These are phyloP conservation scores for Skeletonema potamos DNA, from an alignment of 108 stramenopile species.

Conservation along the genomic window DNA sequence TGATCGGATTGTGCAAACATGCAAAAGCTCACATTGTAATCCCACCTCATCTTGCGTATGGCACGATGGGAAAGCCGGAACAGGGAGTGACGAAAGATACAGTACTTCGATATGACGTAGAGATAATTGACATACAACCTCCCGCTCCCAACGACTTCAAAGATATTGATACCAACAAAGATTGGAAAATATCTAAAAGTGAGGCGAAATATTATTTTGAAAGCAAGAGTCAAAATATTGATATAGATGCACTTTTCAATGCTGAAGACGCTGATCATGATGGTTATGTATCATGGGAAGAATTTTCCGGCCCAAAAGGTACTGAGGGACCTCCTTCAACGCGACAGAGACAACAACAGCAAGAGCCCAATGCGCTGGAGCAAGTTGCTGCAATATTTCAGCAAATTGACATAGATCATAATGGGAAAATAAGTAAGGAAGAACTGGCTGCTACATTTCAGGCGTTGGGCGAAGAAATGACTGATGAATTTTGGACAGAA, in stretches of 20 bases:
- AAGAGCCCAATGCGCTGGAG: neutral
- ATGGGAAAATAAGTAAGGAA: conserved; percentile 22
- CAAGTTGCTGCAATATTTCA: conserved; percentile 3
- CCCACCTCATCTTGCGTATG: conserved; percentile 31
- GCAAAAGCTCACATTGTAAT: conserved; percentile 20
- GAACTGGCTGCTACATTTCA: conserved; percentile 14
- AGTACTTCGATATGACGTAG: conserved; percentile 22
- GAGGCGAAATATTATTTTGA: conserved; percentile 36
- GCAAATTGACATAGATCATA: conserved; percentile 13
- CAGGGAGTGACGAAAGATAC: conserved; percentile 17
- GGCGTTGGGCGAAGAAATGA: conserved; percentile 17
- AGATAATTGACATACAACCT: conserved; percentile 25
- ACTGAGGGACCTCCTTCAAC: conserved; percentile 18
- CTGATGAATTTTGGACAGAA: conserved; percentile 26
- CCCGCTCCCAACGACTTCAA: conserved; percentile 43
- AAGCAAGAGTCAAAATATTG: conserved; percentile 2
- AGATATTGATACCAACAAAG: conserved; percentile 35
- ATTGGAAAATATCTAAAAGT: conserved; percentile 25
- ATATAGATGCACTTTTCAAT: conserved; percentile 22
- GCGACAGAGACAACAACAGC: conserved; percentile 3
- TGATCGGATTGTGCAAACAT: conserved; percentile 32
- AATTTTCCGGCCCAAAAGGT: conserved; percentile 39
- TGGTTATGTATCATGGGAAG: conserved; percentile 45
- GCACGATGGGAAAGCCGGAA: conserved; percentile 9
- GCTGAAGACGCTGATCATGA: conserved; percentile 39